Evolutionary conservation across 2,329 filamentous ascomycete genomes (phyloP), one percentile per base, ranked within the genome.

Genomic region (Colletotrichum sp.): DNA sequence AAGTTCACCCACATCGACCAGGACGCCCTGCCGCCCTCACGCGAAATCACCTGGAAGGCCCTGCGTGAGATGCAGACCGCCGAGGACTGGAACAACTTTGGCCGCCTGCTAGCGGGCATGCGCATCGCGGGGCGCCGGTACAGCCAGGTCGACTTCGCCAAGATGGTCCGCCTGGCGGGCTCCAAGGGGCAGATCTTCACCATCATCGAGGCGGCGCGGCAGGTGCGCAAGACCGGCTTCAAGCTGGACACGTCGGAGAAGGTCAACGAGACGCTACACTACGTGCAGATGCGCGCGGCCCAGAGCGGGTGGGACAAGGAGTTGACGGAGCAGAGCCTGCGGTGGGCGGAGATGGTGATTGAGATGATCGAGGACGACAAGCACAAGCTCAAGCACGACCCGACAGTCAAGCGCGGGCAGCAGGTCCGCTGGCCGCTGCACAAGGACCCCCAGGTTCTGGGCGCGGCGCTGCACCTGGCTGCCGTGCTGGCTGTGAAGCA

Each of bases 41-140:
- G 84, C 28, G 81, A 81, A 39, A 80, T 83, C 65, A 77, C 90
- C 57, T 68, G 78, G 49, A 24, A 81, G 8, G 89, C 86, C 39
- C 76, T 92, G 70, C 21, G 77, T 1, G 79, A 82, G n/a, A 92
- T 92, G 87, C 77, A 85, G 62, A 88, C 86, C 8, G 80, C 80
- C 52, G 84, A 84, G 16, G 90, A 92, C 83, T 91, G 88, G 84
- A 82, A 81, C 30, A 91, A 92, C 85, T 82, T 92, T 32, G 84
- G 82, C 24, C 87, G 86, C 1, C 83, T 92, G 59, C 85, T 92
- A 55, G 87, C 90, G 72, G 90, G 90, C 64, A 85, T 88, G 79
- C 81, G 83, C 74, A 85, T 87, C 75, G 86, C 87, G 39, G 81
- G 83, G 34, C 85, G 87, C 77, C 83, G 81, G 72, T 80, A 90